Percentiles rank a stretch among this genome's conserved stretches.
phyloP scores from a whole-genome alignment of 2,329 filamentous ascomycete species.

The Tolypocladium paradoxum region DNA sequence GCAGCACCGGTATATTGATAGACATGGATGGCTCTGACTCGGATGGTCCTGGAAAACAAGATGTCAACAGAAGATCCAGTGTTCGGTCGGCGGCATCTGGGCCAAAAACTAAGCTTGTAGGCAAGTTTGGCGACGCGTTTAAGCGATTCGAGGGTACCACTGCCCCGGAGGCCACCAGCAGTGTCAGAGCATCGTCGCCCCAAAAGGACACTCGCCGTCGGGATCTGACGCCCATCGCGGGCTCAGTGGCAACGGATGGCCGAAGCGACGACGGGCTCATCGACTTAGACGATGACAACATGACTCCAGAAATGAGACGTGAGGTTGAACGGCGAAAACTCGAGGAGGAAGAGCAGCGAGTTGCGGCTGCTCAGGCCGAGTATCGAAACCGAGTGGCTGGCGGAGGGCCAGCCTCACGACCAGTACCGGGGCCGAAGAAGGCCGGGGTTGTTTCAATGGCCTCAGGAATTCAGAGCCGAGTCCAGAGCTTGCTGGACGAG shows the following conservation, averaged over 20 bases:
- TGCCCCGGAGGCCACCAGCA: conserved; percentile 15
- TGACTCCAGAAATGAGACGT: conserved; percentile 79
- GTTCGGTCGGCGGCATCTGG: conserved; percentile 58
- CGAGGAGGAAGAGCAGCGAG: conserved; percentile 79
- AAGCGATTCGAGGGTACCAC: conserved; percentile 67
- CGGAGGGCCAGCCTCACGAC: conserved; percentile 24
- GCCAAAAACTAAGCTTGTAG: conserved; percentile 73
- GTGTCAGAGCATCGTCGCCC: conserved; percentile 36
- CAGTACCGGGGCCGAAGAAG: conserved; percentile 38
- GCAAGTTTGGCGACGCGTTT: conserved; percentile 89
- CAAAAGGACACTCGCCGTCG: conserved; percentile 35
- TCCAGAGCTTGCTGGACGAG: conserved; percentile 76
- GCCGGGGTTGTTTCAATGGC: conserved; percentile 54
- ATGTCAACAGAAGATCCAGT: conserved; percentile 57
- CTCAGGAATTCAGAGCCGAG: conserved; percentile 81
- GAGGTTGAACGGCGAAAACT: conserved; percentile 77
- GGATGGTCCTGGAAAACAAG: conserved; percentile 38
- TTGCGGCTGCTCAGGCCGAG: conserved; percentile 79
- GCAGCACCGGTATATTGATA: conserved; percentile 70
- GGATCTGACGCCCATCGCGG: conserved; percentile 59
- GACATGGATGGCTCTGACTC: conserved; percentile 57
- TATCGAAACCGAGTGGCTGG: conserved; percentile 66
- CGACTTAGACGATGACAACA: conserved; percentile 54
- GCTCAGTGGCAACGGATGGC: conserved; percentile 56
- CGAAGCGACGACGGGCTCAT: conserved; percentile 51